Conservation (phyloP, 2,329 filamentous ascomycete species). For the Xylariaceae sp. region DNA sequence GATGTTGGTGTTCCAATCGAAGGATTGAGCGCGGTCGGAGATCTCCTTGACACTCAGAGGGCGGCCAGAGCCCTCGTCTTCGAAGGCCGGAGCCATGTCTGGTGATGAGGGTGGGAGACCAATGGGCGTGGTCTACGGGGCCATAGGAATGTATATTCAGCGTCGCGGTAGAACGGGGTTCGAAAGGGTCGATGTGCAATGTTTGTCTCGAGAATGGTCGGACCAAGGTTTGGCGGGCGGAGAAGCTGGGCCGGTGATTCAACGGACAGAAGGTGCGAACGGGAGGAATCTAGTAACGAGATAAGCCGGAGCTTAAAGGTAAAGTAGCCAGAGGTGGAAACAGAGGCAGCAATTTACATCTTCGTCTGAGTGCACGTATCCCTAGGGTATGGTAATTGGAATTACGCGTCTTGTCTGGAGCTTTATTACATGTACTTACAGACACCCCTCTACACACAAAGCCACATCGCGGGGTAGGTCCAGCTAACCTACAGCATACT, state of each 20-base stretch:
- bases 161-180: no score
- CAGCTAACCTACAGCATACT: no score
- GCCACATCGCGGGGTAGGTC: not conserved
- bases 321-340: not conserved
- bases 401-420: not conserved
- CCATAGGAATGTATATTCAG: conserved; percentile 6
- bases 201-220: not conserved
- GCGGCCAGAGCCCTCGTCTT: conserved; percentile 30
- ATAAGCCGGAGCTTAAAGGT: not conserved
- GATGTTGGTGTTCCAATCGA: conserved; percentile 73
- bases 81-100: conserved; percentile 9
- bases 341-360: no score
- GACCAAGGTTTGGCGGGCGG: not conserved
- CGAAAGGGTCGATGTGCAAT: no score
- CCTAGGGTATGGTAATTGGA: no score
- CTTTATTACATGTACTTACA: no score
- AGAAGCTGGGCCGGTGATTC: not conserved
- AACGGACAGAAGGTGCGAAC: not conserved
- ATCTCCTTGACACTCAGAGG: conserved; percentile 76
- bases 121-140: conserved; percentile 9
- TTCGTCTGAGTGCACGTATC: no score
- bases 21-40: conserved; percentile 67
- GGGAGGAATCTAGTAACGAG: not conserved
- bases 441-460: no score
- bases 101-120: conserved; percentile 1